Conservation (phyloP, 1,284 basidiomycete genomes). For the Fomitopsis betulina region DNA sequence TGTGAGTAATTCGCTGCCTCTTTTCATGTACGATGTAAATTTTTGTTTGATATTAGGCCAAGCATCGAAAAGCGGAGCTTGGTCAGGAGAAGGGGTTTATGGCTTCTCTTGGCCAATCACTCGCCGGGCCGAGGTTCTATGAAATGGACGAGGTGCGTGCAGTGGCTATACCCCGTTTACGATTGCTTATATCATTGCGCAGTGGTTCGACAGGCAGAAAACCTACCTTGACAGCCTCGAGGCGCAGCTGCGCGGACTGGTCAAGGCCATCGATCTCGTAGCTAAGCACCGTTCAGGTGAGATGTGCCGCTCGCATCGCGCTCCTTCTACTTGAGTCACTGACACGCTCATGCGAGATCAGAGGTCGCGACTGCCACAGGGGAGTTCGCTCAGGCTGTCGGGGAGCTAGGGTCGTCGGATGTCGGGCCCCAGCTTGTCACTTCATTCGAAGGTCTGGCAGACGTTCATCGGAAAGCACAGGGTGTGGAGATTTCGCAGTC, state of each 20-base stretch:
- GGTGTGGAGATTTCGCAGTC: constrained; percentile 70
- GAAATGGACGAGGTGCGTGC: constrained; percentile 83
- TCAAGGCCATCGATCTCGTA: constrained; percentile 81
- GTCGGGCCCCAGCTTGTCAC: constrained; percentile 69
- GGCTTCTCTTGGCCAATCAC: constrained; percentile 72
- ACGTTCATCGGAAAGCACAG: constrained; percentile 69
- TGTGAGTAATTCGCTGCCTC: constrained; percentile 38
- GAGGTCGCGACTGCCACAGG: constrained; percentile 65
- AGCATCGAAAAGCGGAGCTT: constrained; percentile 77
- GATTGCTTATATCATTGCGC: not conserved
- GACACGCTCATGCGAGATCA: constrained; percentile 20
- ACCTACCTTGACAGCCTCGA: constrained; percentile 88
- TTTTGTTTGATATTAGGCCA: constrained; percentile 56
- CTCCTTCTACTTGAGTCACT: not conserved
- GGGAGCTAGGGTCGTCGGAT: constrained; percentile 70
- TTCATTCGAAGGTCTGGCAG: constrained; percentile 64
- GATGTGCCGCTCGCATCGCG: not conserved
- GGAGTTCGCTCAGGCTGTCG: constrained; percentile 70
- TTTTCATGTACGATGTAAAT: constrained; percentile 1
- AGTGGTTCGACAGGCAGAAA: constrained; percentile 94
- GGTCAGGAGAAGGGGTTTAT: constrained; percentile 73
- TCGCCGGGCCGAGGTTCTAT: constrained; percentile 82
- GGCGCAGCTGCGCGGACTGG: constrained; percentile 79
- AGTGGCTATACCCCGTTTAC: not conserved
- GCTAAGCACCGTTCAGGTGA: constrained; percentile 72